These are phyloP conservation scores for Cerioporus squamosus DNA, from an alignment of 1,284 basidiomycete species.

Conservation along the genomic window DNA sequence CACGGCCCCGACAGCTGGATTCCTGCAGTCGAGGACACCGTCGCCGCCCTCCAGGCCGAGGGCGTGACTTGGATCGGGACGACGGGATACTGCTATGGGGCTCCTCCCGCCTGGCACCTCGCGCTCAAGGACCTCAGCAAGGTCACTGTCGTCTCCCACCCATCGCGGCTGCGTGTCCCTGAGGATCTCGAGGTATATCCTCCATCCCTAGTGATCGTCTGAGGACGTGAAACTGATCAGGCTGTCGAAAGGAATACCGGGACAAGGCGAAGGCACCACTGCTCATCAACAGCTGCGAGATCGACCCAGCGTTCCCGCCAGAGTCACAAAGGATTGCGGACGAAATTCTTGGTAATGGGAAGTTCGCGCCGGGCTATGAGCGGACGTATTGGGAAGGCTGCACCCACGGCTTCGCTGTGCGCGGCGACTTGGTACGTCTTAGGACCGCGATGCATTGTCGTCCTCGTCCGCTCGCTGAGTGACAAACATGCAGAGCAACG, in stretches of 20 bases:
- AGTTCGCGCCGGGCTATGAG: constrained; percentile 25
- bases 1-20: constrained; percentile 54
- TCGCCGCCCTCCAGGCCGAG: constrained; percentile 56
- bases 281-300: constrained; percentile 61
- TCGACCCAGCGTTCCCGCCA: constrained; percentile 10
- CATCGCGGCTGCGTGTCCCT: constrained; percentile 67
- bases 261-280: constrained; percentile 53
- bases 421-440: constrained; percentile 36
- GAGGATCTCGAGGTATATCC: constrained; percentile 59
- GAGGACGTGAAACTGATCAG: no score
- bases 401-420: constrained; percentile 57
- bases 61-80: constrained; percentile 65
- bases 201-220: no score
- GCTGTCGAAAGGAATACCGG: constrained; percentile 47
- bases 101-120: constrained; percentile 59
- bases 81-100: constrained; percentile 76
- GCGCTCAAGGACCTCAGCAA: constrained; percentile 63
- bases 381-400: constrained; percentile 50
- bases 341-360: constrained; percentile 30
- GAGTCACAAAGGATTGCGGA: constrained; percentile 17
- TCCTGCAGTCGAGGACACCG: constrained; percentile 59
- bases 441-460: background rate
- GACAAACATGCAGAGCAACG: constrained; percentile 35
- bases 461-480: background rate
- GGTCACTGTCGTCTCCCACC: constrained; percentile 65